Base-by-base conservation (phyloP, 2,329 filamentous ascomycete species). In the Sporothrix luriei region DNA sequence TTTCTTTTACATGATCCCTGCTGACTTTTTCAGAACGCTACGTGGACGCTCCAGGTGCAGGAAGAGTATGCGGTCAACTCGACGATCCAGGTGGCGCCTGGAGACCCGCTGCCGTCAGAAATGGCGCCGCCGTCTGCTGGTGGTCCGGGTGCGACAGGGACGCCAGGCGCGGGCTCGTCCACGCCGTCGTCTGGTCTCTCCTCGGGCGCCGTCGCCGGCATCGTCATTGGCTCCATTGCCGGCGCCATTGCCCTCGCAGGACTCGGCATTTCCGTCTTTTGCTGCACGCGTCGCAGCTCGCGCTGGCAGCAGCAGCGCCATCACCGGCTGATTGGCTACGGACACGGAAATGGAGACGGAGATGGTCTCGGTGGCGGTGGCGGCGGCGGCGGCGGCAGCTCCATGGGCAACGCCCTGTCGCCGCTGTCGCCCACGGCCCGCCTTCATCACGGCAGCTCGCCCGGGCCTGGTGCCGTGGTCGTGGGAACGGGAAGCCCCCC, bases 131-230 rank as follows among this genome's bases (percentile, higher is more conserved):
- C 76, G 1, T 72, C 73, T n/a, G 61, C 33, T 13, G 71, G 71
- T 11, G 68, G 40, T 11, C 3, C 76, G 38, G 71, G 72, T 13
- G 69, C 71, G 1, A 66, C 51, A 1, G n/a, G 70, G 52, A n/a
- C 67, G 11, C 38, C 69, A 7, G 48, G 65, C 5, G 66, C 73
- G 1, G 33, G 33, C 40, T 54, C 55, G 3, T 54, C 57, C 7
- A 52, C 21, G 16, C 13, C 61, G 19, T 29, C 52, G 21, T 57
- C 65, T 5, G 26, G 68, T 38, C 68, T 74, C 11, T 71, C 74
- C 9, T 62, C 72, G 4, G 86, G 86, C 4, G 84, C 83, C 2
- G 89, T 90, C 38, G 87, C 85, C 0, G 88, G 87, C 4, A 88
- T 90, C 40, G 82, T 80, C 0, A 80, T 90, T 48, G 86, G 87